Evolutionary conservation across 1,284 basidiomycete genomes (phyloP).

Genomic region (Apiotrichum domesticum): DNA sequence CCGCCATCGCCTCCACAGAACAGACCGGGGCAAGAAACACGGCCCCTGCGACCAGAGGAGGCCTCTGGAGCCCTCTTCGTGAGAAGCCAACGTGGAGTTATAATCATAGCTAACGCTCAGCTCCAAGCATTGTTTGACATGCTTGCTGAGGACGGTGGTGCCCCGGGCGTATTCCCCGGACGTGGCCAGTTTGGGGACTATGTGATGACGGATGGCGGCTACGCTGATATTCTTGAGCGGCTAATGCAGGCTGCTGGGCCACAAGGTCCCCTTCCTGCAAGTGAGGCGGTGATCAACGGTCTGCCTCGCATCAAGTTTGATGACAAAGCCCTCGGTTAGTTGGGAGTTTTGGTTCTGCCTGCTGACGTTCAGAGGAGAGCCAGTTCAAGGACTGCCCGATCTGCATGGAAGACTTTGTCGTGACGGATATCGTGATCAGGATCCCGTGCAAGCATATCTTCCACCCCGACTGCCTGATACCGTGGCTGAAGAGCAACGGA

Average conservation of each 20-base stretch:
- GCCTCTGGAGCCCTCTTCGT: constrained; percentile 22
- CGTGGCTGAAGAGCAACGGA: constrained; percentile 45
- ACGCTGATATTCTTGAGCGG: constrained; percentile 40
- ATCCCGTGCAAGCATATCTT: constrained; percentile 45
- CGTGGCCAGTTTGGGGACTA: constrained; percentile 41
- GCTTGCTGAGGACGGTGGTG: constrained; percentile 25
- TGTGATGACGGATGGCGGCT: constrained; percentile 41
- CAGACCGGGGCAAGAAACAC: constrained; percentile 8
- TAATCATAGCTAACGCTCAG: constrained; percentile 9
- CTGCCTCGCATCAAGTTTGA: constrained; percentile 40
- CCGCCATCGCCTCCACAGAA: constrained; percentile 2
- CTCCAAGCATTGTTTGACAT: constrained; percentile 30
- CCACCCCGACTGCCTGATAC: constrained; percentile 43
- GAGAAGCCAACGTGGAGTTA: not conserved
- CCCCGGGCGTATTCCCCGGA: constrained; percentile 11
- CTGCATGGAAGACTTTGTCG: constrained; percentile 42
- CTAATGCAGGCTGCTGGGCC: constrained; percentile 45
- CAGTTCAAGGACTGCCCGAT: constrained; percentile 44
- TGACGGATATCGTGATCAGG: constrained; percentile 36
- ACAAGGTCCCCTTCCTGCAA: constrained; percentile 43
- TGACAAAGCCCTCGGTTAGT: constrained; percentile 34
- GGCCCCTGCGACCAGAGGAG: not conserved
- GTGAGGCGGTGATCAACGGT: constrained; percentile 38
- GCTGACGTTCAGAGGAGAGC: constrained; percentile 25
- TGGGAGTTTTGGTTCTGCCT: not conserved